These are phyloP conservation scores for Phlyctochytrium bullatum DNA, from an alignment of 192 early-diverging fungal species.

Conservation along the genomic window DNA sequence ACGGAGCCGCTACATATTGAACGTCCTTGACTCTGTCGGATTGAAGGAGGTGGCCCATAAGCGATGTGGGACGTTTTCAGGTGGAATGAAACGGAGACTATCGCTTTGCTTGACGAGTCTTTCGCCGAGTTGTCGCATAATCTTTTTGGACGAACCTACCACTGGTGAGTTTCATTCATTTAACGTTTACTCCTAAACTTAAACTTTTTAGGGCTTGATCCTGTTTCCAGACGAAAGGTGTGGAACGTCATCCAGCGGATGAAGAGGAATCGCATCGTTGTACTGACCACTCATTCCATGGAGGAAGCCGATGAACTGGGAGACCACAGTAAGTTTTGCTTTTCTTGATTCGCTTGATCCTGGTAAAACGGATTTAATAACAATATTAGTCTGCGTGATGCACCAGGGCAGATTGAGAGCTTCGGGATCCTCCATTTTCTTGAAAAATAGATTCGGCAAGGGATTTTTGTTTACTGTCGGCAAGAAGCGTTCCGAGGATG, in stretches of 20 bases:
- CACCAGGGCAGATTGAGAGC: constrained; percentile 63
- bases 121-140: constrained; percentile 51
- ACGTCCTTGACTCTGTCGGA: constrained; percentile 51
- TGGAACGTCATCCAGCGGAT: constrained; percentile 59
- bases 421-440: constrained; percentile 60
- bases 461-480: constrained; percentile 55
- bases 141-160: constrained; percentile 63
- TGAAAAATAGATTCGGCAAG: constrained; percentile 69
- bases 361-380: no score
- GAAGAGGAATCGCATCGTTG: constrained; percentile 57
- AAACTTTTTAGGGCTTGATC: constrained; percentile 45
- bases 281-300: constrained; percentile 65
- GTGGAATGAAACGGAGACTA: constrained; percentile 64
- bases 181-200: neutral
- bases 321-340: constrained; percentile 11
- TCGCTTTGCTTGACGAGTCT: constrained; percentile 63
- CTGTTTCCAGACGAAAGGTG: constrained; percentile 59
- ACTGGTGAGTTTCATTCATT: constrained; percentile 29
- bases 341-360: constrained; percentile 28
- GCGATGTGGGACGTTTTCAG: constrained; percentile 39
- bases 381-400: constrained; percentile 63
- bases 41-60: constrained; percentile 50
- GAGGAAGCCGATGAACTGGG: constrained; percentile 62
- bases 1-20: constrained; percentile 42
- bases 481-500: constrained; percentile 6